Conservation (phyloP, 2,329 filamentous ascomycete species). For the Cryphonectria carpinicola region DNA sequence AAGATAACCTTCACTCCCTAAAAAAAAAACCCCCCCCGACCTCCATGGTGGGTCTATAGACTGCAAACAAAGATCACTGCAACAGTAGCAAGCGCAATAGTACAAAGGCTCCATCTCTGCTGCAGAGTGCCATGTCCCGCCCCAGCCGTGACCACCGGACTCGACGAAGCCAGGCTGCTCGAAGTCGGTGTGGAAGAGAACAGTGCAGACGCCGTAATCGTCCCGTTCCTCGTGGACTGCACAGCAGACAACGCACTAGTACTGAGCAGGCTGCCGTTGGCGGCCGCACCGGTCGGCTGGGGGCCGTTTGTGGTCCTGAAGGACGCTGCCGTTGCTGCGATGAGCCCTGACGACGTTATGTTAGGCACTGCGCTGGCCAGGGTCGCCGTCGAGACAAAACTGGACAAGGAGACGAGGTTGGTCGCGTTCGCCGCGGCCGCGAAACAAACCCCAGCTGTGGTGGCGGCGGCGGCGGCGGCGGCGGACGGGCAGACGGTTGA, state of each 20-base stretch:
- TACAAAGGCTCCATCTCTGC: neutral
- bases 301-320: neutral
- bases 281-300: neutral
- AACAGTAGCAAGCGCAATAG: constrained; percentile 2
- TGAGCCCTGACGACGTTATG: neutral
- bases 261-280: neutral
- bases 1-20: neutral
- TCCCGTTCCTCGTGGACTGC: neutral
- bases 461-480: neutral
- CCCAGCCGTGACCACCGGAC: neutral
- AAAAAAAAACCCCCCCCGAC: neutral
- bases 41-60: neutral
- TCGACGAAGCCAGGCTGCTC: neutral
- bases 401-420: neutral
- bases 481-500: constrained; percentile 9
- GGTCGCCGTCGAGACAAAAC: neutral
- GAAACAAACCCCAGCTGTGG: neutral
- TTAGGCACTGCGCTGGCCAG: neutral
- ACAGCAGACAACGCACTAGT: neutral
- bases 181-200: neutral
- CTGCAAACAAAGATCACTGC: neutral
- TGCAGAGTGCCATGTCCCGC: neutral
- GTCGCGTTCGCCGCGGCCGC: neutral
- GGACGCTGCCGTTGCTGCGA: neutral
- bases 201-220: neutral